Percentiles rank a stretch among this genome's conserved stretches.
Conservation (phyloP, 768 basidiomycete species). For the Boletus subparvulus region DNA sequence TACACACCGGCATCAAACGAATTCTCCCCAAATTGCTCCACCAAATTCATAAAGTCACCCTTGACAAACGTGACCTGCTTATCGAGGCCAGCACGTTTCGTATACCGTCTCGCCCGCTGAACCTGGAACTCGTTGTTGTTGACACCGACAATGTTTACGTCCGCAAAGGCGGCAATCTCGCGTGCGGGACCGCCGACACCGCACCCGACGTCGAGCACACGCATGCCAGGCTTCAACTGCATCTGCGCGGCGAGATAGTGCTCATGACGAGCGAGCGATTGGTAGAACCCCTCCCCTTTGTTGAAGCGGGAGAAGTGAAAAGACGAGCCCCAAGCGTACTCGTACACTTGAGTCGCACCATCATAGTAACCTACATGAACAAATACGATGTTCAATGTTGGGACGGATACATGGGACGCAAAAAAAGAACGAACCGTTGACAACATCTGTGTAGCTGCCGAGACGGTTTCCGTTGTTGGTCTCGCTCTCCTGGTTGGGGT, state of each 20-base stretch:
- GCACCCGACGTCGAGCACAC: conserved; percentile 96
- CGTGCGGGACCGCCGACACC: conserved; percentile 97
- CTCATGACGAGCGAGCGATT: conserved; percentile 85
- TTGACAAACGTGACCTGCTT: conserved; percentile 79
- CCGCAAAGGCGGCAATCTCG: conserved; percentile 90
- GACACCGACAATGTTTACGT: conserved; percentile 78
- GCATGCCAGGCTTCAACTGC: conserved; percentile 84
- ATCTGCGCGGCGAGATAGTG: conserved; percentile 94
- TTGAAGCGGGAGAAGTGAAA: conserved; percentile 99
- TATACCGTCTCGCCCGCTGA: conserved; percentile 80
- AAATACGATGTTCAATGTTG: neutral
- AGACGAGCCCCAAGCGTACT: conserved; percentile 87
- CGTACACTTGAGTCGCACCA: conserved; percentile 92
- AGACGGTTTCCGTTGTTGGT: conserved; percentile 71
- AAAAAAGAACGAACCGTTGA: conserved; percentile 64
- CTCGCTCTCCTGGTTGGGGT: conserved; percentile 64
- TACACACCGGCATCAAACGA: conserved; percentile 89
- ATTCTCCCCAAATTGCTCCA: conserved; percentile 87
- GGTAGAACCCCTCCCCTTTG: conserved; percentile 78
- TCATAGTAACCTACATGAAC: conserved; percentile 83
- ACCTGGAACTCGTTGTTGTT: conserved; percentile 99
- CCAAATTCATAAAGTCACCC: conserved; percentile 96
- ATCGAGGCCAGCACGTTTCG: conserved; percentile 70
- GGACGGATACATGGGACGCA: neutral
- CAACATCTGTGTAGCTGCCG: conserved; percentile 85